Percentiles rank a stretch among this genome's conserved stretches.
phyloP scores from a whole-genome alignment of 2,329 filamentous ascomycete genomes.

The Paecilomyces fulvus region DNA sequence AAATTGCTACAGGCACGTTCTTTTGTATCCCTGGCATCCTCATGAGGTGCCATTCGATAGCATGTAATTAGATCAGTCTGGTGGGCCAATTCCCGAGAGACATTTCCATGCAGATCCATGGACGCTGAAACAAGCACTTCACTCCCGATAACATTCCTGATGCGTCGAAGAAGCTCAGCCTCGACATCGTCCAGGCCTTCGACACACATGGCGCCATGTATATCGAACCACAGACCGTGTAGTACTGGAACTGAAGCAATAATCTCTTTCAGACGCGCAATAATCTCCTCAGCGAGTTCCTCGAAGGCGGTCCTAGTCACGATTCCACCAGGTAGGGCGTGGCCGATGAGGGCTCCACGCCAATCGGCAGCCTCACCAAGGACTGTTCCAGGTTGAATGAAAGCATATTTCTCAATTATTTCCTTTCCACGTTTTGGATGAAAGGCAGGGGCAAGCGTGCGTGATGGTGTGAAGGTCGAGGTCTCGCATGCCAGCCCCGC shows the following conservation, averaged over 20 bases:
- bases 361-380: conserved; percentile 39
- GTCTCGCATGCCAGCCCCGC: conserved; percentile 48
- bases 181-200: conserved; percentile 43
- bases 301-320: conserved; percentile 42
- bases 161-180: conserved; percentile 39
- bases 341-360: conserved; percentile 45
- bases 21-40: conserved; percentile 44
- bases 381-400: conserved; percentile 34
- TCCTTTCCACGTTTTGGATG: conserved; percentile 39
- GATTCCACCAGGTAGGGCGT: conserved; percentile 43
- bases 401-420: conserved; percentile 39
- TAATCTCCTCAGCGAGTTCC: conserved; percentile 34
- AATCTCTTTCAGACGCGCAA: conserved; percentile 32
- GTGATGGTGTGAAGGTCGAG: conserved; percentile 45
- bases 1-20: conserved; percentile 45
- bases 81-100: conserved; percentile 42
- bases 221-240: conserved; percentile 49
- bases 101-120: conserved; percentile 51
- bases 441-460: conserved; percentile 43
- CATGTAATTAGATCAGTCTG: conserved; percentile 46
- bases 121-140: conserved; percentile 44
- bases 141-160: conserved; percentile 39
- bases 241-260: conserved; percentile 20
- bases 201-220: conserved; percentile 50
- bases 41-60: conserved; percentile 46